Conservation (phyloP, 1,284 basidiomycete species). For the Ceratobasidium sp. region DNA sequence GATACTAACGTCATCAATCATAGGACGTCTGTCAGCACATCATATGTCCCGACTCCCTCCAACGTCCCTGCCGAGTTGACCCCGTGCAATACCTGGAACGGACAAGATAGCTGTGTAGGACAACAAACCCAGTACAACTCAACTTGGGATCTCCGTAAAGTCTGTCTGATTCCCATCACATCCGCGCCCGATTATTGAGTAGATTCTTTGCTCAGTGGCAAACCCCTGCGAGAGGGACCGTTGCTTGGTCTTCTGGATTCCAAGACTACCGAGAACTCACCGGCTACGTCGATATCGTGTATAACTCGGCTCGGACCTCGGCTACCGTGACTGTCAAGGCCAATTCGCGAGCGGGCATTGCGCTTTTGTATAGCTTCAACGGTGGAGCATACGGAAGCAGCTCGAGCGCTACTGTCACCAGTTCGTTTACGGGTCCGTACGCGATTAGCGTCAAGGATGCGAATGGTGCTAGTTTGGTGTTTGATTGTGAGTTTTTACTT, state of each 20-base stretch:
- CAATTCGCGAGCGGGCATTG: slow-evolving; percentile 26
- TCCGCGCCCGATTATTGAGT: no score
- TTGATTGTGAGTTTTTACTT: slow-evolving; percentile 12
- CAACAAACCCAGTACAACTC: slow-evolving; percentile 19
- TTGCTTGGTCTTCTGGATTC: slow-evolving; percentile 30
- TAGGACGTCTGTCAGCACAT: slow-evolving; percentile 21
- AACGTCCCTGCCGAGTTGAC: slow-evolving; percentile 20
- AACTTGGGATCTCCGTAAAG: slow-evolving; percentile 23
- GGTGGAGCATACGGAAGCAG: slow-evolving; percentile 20
- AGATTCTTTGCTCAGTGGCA: slow-evolving; percentile 8
- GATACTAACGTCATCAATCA: neutral
- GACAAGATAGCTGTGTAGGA: slow-evolving; percentile 12
- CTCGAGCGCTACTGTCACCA: slow-evolving; percentile 22
- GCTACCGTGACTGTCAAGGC: slow-evolving; percentile 35
- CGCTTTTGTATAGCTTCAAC: slow-evolving; percentile 28
- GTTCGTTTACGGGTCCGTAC: slow-evolving; percentile 29
- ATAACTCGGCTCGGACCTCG: slow-evolving; percentile 33
- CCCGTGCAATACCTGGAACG: slow-evolving; percentile 36
- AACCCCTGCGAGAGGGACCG: slow-evolving; percentile 18
- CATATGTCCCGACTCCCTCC: slow-evolving; percentile 24
- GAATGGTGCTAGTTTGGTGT: slow-evolving; percentile 14
- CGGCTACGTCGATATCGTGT: slow-evolving; percentile 32
- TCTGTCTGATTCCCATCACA: neutral
- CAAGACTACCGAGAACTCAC: slow-evolving; percentile 38
- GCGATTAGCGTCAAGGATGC: slow-evolving; percentile 28